phyloP scores from a whole-genome alignment of 345 rosid species.

The Populus alba region DNA sequence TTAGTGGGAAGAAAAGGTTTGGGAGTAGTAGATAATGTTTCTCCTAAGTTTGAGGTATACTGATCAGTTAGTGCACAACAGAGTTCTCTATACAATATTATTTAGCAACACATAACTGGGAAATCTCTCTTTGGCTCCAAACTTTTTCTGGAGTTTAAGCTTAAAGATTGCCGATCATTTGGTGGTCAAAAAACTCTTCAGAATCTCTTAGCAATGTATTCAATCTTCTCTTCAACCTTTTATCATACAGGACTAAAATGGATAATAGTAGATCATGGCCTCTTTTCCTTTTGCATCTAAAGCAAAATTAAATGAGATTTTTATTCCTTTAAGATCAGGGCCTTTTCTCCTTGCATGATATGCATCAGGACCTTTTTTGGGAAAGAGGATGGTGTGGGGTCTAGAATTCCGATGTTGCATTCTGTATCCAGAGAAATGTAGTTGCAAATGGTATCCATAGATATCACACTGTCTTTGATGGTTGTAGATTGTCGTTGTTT shows the following conservation, averaged over 20 bases:
- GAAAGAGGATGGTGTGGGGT: neutral
- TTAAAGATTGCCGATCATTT: neutral
- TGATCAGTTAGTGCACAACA: neutral
- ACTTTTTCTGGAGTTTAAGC: neutral
- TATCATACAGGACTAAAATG: no score
- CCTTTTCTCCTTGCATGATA: no score
- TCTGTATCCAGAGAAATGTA: neutral
- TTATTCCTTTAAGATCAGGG: no score
- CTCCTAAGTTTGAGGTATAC: neutral
- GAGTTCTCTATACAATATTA: neutral
- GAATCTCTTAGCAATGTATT: no score
- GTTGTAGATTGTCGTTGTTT: neutral
- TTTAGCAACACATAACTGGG: neutral
- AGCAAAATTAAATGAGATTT: no score
- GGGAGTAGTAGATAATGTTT: neutral
- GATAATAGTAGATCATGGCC: no score
- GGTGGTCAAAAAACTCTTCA: no score
- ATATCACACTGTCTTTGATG: neutral
- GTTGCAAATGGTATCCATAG: neutral
- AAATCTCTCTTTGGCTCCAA: neutral
- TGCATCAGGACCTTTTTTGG: neutral
- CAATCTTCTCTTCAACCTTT: no score
- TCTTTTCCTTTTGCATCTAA: no score
- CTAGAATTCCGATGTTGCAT: neutral
- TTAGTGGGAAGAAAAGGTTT: neutral